phyloP scores from a whole-genome alignment of 1,139 yeast species.

The Yamadazyma spencermartinsiae region DNA sequence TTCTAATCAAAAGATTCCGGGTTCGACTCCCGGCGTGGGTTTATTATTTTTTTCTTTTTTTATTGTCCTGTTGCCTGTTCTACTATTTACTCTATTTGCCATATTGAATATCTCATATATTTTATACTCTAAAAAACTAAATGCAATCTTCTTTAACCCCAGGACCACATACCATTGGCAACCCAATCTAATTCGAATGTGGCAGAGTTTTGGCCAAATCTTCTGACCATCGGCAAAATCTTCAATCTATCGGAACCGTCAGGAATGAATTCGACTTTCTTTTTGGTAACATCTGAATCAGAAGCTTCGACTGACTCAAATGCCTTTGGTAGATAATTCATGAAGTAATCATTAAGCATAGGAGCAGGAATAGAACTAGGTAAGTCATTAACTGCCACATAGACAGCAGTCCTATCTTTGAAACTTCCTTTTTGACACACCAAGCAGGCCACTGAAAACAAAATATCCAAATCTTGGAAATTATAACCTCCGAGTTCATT shows the following conservation, averaged over 20 bases:
- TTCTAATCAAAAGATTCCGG: conserved; percentile 27
- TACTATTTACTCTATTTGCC: neutral
- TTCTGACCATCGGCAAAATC: conserved; percentile 37
- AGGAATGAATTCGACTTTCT: conserved; percentile 23
- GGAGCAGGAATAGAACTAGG: conserved; percentile 38
- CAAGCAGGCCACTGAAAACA: conserved; percentile 33
- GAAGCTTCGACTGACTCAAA: conserved; percentile 11
- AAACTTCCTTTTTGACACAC: conserved; percentile 27
- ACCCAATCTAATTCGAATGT: conserved; percentile 43
- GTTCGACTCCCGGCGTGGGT: conserved; percentile 28
- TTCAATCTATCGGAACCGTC: conserved; percentile 22
- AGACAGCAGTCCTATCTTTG: conserved; percentile 17
- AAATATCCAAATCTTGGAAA: conserved; percentile 43
- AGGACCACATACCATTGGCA: conserved; percentile 32
- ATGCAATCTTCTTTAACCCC: conserved; percentile 19
- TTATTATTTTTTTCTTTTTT: conserved; percentile 9
- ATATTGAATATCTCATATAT: neutral
- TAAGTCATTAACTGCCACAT: conserved; percentile 32
- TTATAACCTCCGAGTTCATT: conserved; percentile 45
- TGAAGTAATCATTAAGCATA: conserved; percentile 40
- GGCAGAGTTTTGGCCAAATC: conserved; percentile 28
- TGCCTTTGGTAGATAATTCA: conserved; percentile 32
- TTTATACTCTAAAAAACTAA: neutral
- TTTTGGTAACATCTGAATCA: conserved; percentile 17
- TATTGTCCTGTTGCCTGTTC: neutral